phyloP scores from a whole-genome alignment of 2,329 filamentous ascomycete species.

The Tetracladium maxilliforme region DNA sequence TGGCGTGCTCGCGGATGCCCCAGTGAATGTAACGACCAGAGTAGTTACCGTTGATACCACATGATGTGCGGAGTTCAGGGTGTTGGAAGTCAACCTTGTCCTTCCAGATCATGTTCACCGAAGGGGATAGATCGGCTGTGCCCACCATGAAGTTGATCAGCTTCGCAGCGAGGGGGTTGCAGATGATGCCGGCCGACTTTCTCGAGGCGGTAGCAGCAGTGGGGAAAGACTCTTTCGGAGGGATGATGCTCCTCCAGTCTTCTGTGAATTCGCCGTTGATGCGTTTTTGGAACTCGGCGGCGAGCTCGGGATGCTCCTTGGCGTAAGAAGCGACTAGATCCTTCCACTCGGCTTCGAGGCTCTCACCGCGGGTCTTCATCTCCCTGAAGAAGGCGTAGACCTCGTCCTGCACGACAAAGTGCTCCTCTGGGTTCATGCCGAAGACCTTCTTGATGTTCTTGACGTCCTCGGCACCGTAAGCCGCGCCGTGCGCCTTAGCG shows the following conservation, averaged over 20 bases:
- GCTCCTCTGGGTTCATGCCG: slow-evolving; percentile 31
- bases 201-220: slow-evolving; percentile 32
- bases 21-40: slow-evolving; percentile 39
- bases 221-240: slow-evolving; percentile 25
- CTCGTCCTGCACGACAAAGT: slow-evolving; percentile 26
- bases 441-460: slow-evolving; percentile 34
- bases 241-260: slow-evolving; percentile 35
- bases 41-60: slow-evolving; percentile 35
- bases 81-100: slow-evolving; percentile 34
- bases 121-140: slow-evolving; percentile 29
- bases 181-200: slow-evolving; percentile 27
- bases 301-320: slow-evolving; percentile 26
- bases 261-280: slow-evolving; percentile 28
- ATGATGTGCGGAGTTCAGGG: slow-evolving; percentile 18
- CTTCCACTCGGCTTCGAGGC: slow-evolving; percentile 31
- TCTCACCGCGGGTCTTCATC: slow-evolving; percentile 26
- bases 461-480: slow-evolving; percentile 37
- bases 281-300: slow-evolving; percentile 29
- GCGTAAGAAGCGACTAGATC: slow-evolving; percentile 25
- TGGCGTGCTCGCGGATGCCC: slow-evolving; percentile 43
- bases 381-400: slow-evolving; percentile 37
- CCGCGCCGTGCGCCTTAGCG: slow-evolving; percentile 41
- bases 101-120: slow-evolving; percentile 32
- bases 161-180: slow-evolving; percentile 27
- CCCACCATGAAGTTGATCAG: slow-evolving; percentile 27